Evolutionary conservation across 2,329 filamentous ascomycete genomes (phyloP), one percentile per base, ranked within the genome.

Genomic region (Passalora sequoiae): DNA sequence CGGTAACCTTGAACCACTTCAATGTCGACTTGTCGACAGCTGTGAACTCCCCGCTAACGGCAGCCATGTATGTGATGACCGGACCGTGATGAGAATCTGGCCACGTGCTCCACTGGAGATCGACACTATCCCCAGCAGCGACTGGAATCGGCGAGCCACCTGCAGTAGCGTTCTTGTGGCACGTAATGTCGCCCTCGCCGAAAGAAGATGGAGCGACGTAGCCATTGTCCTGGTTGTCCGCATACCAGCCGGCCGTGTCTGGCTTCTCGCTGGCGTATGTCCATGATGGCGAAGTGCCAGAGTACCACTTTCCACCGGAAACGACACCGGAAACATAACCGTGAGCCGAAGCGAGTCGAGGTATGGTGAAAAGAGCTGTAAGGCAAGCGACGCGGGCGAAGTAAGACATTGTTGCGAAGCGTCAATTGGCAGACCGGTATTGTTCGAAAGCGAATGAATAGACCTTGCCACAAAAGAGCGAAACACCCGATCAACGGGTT

Each of bases 1-100:
- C 71, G 28, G 74, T 71, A 46, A 84, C 81, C 72, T 84, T 84
- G 72, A 81, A 77, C 63, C 75, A 83, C 51, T 75, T 63, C 21
- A 83, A 70, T 4, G 65, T 58, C 2, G 61, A 65, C 62, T 78
- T 76, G 62, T 76, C 72, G 43, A 73, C 76, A 1, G 62, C 60
- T 27, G 73, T 67, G 62, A 76, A 82, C 60, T 79, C 72, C 16
- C 73, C 77, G 29, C 40, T 38, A 65, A 77, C 80, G 54, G 71
- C 71, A 43, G 81, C 81, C 12, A 83, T 66, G 67, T 83, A 84
- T 61, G 75, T 75, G 50, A 84, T 71, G 54, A 84, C 74, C 6
- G 80, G 80, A 2, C 78, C 78, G 51, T 80, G 71, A 67, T 86
- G 77, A 42, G 39, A 44, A 5, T 55, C 50, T 35, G 50, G 45